Evolutionary conservation across 176 grass and related monocot genomes (phyloP), one percentile per base, ranked within the genome.

Genomic region (Puya raimondii): DNA sequence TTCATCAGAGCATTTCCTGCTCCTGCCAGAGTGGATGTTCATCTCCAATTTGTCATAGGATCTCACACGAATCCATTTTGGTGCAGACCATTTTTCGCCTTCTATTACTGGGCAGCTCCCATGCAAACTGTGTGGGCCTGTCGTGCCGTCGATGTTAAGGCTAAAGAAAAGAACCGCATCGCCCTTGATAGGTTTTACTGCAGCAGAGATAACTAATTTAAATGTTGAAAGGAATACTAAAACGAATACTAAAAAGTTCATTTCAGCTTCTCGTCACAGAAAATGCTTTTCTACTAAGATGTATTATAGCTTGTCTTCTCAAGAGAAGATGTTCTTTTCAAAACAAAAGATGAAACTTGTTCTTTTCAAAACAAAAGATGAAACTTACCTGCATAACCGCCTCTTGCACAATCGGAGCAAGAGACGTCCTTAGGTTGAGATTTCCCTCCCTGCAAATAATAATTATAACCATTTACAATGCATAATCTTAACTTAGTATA

Each of bases 21-120:
- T 23, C 33, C 33, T 7, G 33, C 15, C 56, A 22, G 56, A 9
- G 16, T 9, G 0, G 56, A 15, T 61, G 16, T 61, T 10, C 9
- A 7, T 61, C 56, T 20, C 17, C n/a, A 22, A 18, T 3, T 61
- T 61, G 25, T 87, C 88, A 23, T 91, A 96, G 53, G 92, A 96
- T 69, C 76, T 89, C 70, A 96, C 88, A 70, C 89, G 92, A 83
- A 91, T 89, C 92, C 92, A 96, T 92, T 96, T 89, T 65, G 92
- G 91, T 1, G 86, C 92, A 0, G 92, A 91, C 92, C 88, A 96
- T 66, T 96, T 96, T 76, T 96, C 85, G 12, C 92, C 92, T 70
- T 86, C 66, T 68, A 96, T 78, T 48, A 89, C 84, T 0, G 88
- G 86, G 79, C 92, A 96, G 59, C 92, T 96, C 72, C 83, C 92